These are phyloP conservation scores for Fragilariopsis cylindrus DNA, from an alignment of 108 stramenopile species.

Conservation along the genomic window DNA sequence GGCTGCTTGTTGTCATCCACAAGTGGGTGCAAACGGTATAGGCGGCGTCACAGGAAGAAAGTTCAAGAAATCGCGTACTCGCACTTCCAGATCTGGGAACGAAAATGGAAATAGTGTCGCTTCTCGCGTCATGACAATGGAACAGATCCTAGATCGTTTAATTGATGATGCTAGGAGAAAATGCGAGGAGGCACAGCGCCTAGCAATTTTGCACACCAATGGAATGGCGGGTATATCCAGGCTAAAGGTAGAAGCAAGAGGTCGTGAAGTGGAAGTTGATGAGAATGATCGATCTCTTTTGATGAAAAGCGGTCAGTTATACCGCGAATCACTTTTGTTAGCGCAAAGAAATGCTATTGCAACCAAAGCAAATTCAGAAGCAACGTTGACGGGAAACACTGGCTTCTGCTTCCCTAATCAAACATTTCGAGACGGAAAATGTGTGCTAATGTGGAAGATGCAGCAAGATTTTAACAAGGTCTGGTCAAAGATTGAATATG, in stretches of 20 bases:
- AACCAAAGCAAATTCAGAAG: conserved; percentile 39
- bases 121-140: conserved; percentile 51
- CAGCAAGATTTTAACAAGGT: conserved; percentile 16
- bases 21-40: conserved; percentile 68
- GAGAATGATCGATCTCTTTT: conserved; percentile 40
- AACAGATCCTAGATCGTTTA: conserved; percentile 59
- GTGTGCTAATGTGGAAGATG: conserved; percentile 46
- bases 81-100: background rate
- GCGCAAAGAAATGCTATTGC: conserved; percentile 53
- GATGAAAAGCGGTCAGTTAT: conserved; percentile 36
- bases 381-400: conserved; percentile 40
- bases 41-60: conserved; percentile 1
- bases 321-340: conserved; percentile 48
- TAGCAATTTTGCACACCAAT: conserved; percentile 60
- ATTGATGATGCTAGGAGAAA: conserved; percentile 64
- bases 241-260: conserved; percentile 52
- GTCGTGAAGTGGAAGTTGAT: conserved; percentile 9
- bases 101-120: background rate
- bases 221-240: conserved; percentile 56
- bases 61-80: background rate
- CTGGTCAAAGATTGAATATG: conserved; percentile 57
- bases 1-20: conserved; percentile 80
- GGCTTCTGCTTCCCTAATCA: conserved; percentile 40
- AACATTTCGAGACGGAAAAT: conserved; percentile 31
- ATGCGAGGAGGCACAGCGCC: conserved; percentile 66